Evolutionary conservation across 2,329 filamentous ascomycete species (phyloP).

Genomic region (Aspergillus proliferans): DNA sequence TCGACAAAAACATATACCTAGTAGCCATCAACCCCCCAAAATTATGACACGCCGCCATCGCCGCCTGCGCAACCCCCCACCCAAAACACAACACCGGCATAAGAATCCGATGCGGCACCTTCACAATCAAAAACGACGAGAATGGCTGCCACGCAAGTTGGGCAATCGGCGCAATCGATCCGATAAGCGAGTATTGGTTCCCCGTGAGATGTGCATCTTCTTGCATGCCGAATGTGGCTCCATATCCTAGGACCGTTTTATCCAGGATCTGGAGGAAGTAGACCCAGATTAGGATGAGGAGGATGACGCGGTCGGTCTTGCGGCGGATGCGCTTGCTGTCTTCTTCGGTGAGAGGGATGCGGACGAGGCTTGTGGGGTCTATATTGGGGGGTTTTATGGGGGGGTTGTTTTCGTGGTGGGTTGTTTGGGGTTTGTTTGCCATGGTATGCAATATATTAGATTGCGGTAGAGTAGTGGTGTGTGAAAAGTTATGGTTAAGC

Average conservation of each 20-base stretch:
- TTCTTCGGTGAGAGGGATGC: constrained; percentile 25
- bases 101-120: constrained; percentile 53
- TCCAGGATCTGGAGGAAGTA: constrained; percentile 51
- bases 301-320: constrained; percentile 57
- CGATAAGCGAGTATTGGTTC: constrained; percentile 52
- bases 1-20: background rate
- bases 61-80: constrained; percentile 45
- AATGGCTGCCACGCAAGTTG: constrained; percentile 58
- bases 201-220: constrained; percentile 47
- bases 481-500: too few species aligned
- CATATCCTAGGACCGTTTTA: constrained; percentile 53
- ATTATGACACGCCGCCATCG: constrained; percentile 43
- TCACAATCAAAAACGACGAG: constrained; percentile 55
- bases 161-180: constrained; percentile 54
- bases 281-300: constrained; percentile 43
- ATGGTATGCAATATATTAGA: background rate
- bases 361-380: constrained; percentile 12
- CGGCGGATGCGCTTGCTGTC: constrained; percentile 51
- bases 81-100: constrained; percentile 47
- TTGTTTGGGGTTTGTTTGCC: constrained; percentile 8
- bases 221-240: constrained; percentile 51
- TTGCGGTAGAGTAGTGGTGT: too few species aligned
- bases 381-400: constrained; percentile 9
- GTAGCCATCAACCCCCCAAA: constrained; percentile 43
- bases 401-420: constrained; percentile 15